phyloP scores from a whole-genome alignment of 1,284 basidiomycete genomes.

The Testicularia cyperi region DNA sequence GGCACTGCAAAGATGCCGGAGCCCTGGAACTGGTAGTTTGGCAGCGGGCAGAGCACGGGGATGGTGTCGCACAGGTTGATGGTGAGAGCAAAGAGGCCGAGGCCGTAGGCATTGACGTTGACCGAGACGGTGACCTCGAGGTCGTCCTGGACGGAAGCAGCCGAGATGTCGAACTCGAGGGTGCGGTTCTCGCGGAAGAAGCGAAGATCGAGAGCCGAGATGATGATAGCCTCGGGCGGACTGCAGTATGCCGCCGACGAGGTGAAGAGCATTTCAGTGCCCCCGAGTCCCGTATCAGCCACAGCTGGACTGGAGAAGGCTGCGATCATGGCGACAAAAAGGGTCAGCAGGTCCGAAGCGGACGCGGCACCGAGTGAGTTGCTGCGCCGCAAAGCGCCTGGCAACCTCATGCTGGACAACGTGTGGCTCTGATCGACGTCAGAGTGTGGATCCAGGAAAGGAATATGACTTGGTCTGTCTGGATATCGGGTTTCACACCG shows the following conservation, averaged over 20 bases:
- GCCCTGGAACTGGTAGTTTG: constrained; percentile 60
- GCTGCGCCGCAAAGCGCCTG: no score
- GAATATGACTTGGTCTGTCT: no score
- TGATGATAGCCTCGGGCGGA: constrained; percentile 48
- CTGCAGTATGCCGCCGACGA: constrained; percentile 56
- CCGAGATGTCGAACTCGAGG: constrained; percentile 54
- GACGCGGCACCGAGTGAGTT: no score
- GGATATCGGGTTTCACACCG: no score
- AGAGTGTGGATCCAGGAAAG: no score
- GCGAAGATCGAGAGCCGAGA: constrained; percentile 45
- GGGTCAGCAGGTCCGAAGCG: no score
- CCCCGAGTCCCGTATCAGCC: constrained; percentile 34
- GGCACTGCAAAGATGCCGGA: constrained; percentile 76
- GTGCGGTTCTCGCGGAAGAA: constrained; percentile 52
- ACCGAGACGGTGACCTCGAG: constrained; percentile 36
- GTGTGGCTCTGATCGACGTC: no score
- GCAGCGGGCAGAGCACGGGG: constrained; percentile 55
- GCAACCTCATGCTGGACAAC: no score
- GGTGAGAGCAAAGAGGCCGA: constrained; percentile 47
- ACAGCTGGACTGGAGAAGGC: no score
- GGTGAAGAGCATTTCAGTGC: constrained; percentile 39
- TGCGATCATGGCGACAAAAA: no score
- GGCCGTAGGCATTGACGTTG: constrained; percentile 55
- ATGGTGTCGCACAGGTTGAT: constrained; percentile 54
- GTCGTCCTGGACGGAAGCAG: constrained; percentile 44